A percentile compares a stretch with the other conserved stretches of the same genome.
Conservation (phyloP, 2,329 filamentous ascomycete species). For the Pseudogymnoascus sp. region DNA sequence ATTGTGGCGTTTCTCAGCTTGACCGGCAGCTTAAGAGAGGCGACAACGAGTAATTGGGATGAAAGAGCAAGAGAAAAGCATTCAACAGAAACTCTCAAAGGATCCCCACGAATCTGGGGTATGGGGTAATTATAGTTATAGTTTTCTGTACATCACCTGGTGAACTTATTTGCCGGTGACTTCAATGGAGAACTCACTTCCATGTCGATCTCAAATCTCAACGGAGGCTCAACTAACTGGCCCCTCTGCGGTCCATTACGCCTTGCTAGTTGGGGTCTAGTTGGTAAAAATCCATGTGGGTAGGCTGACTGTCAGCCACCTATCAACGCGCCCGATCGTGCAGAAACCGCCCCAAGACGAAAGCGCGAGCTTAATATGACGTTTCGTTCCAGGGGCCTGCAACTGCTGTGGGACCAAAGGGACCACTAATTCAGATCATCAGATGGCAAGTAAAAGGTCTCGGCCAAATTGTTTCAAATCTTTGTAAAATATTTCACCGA, state of each 20-base stretch:
- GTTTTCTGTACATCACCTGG: neutral
- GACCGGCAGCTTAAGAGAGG: neutral
- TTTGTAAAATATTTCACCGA: neutral
- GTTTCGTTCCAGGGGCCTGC: neutral
- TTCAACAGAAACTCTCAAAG: neutral
- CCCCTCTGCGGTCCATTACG: neutral
- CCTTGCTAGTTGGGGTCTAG: neutral
- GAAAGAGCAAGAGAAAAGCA: neutral
- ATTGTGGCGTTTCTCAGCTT: neutral
- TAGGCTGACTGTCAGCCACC: neutral
- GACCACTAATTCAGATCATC: neutral
- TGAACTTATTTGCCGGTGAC: neutral
- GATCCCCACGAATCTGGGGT: constrained; percentile 9
- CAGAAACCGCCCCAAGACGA: neutral
- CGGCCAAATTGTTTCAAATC: neutral
- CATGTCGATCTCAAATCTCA: neutral
- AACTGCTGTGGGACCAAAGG: neutral
- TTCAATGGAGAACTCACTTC: neutral
- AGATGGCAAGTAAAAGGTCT: neutral
- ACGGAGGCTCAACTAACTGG: neutral
- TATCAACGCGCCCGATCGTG: neutral
- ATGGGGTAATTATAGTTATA: constrained; percentile 8
- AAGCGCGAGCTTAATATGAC: neutral
- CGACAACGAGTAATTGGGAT: neutral
- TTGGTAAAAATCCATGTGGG: neutral